Conservation (phyloP, 306 rosid genomes). For the Cucumis cinereus region DNA sequence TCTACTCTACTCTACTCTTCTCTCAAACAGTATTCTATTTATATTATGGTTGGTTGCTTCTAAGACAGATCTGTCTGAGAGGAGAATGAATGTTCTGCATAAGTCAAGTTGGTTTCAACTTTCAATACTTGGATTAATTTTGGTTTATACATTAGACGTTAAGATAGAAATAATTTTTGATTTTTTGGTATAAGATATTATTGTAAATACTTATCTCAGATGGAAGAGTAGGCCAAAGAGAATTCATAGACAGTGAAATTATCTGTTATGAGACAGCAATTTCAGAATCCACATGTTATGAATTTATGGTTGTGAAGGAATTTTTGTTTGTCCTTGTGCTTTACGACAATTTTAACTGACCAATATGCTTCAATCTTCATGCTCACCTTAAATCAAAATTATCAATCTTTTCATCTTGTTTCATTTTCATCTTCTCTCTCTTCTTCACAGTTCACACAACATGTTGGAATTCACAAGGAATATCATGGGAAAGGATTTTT, state of each 20-base stretch:
- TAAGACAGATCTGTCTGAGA: not conserved
- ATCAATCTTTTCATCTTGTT: not conserved
- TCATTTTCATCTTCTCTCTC: not conserved
- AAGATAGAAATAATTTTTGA: not conserved
- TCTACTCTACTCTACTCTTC: not conserved
- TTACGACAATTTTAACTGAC: constrained; percentile 36
- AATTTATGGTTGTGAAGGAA: constrained; percentile 7
- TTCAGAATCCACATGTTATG: constrained; percentile 24
- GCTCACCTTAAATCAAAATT: constrained; percentile 7
- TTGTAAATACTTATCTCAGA: not conserved
- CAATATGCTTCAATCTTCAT: constrained; percentile 17
- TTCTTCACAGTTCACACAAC: not conserved
- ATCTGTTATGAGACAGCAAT: constrained; percentile 5
- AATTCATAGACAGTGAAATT: not conserved
- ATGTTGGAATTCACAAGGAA: not conserved
- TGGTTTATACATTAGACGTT: not conserved
- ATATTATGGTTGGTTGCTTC: not conserved
- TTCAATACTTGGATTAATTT: not conserved
- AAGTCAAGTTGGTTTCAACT: not conserved
- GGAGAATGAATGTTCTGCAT: not conserved
- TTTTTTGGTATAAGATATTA: not conserved
- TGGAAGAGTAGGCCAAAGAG: not conserved
- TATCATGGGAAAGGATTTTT: not conserved
- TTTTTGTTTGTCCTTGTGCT: constrained; percentile 24
- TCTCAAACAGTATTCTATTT: not conserved